Base-by-base conservation (phyloP, 1,139 yeast species). In the Candida sp. region DNA sequence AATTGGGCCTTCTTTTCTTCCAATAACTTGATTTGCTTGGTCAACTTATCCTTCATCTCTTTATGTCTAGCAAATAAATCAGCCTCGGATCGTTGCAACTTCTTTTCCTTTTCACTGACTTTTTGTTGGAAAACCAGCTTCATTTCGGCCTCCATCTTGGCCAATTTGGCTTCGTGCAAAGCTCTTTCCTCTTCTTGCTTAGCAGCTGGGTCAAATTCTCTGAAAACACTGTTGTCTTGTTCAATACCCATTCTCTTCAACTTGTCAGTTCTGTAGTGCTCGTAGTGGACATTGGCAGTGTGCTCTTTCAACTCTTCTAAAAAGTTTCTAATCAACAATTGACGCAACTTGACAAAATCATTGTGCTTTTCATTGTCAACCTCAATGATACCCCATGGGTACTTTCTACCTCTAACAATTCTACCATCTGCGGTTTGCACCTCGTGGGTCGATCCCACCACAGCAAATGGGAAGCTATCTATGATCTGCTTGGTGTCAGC, bases 331-430 rank as follows among this genome's bases (percentile, higher is more conserved):
- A 96, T 82, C 66, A 96, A 82, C 67, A 96, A 80, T 70, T 94
- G 96, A 63, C 98, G 90, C 66, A 96, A 84, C 70, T 86, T 86
- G 61, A 89, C 86, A 69, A 96, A 96, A 73, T 96, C 99, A 69
- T 94, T 90, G 69, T 96, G 98, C 49, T 85, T 85, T 72, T 91
- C 96, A 69, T 94, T 94, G 69, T 93, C 98, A 58, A 96, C 96
- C 72, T 94, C 98, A 65, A 94, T 89, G 26, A 89, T 80, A 58
- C 99, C 99, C 99, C 99, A 96, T 55, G 99, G 99, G 70, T 96
- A 96, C 59, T 82, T 76, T 74, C 99, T 90, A 58, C 98, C 98
- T 68, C 98, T 87, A 44, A 92, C 96, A 40, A 75, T 66, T 67
- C 88, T 81, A 47, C 98, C 98, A 63, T 88, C 92, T 32, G 80